phyloP scores from a whole-genome alignment of 2,329 filamentous ascomycete species.

The Tolypocladium amazonense region DNA sequence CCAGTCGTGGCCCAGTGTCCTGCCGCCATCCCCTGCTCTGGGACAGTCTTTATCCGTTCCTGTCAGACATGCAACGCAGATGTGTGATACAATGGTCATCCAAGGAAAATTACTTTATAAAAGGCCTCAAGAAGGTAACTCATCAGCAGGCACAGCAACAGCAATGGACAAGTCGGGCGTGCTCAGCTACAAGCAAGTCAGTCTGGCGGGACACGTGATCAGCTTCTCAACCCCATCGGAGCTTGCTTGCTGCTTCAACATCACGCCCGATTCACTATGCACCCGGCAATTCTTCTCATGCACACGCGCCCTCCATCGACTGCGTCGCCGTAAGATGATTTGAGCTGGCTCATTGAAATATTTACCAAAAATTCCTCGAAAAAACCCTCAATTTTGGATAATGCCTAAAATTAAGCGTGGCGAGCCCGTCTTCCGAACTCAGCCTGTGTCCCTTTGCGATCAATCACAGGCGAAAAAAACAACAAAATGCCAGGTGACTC shows the following conservation, averaged over 20 bases:
- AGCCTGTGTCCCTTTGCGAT: background rate
- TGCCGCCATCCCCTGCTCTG: background rate
- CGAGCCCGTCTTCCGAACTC: background rate
- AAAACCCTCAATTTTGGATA: background rate
- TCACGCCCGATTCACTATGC: background rate
- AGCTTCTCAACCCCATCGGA: background rate
- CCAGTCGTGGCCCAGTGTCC: background rate
- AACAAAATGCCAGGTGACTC: conserved; percentile 12
- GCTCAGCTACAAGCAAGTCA: background rate
- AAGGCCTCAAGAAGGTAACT: background rate
- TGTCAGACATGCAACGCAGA: background rate
- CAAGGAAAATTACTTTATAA: background rate
- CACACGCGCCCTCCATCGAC: background rate
- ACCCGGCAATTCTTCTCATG: background rate
- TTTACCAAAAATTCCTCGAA: background rate
- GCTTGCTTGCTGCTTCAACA: background rate
- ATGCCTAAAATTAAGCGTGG: background rate
- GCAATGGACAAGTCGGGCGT: background rate
- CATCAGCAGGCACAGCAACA: background rate
- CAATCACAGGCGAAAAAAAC: background rate
- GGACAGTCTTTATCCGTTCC: background rate
- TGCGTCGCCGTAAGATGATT: background rate
- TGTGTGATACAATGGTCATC: background rate
- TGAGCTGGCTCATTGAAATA: background rate
- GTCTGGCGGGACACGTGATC: background rate